Percentiles rank a stretch among this genome's conserved stretches.
Evolutionary conservation across 164 flowering plant genomes (phyloP).

Genomic region (Protea cynaroides): DNA sequence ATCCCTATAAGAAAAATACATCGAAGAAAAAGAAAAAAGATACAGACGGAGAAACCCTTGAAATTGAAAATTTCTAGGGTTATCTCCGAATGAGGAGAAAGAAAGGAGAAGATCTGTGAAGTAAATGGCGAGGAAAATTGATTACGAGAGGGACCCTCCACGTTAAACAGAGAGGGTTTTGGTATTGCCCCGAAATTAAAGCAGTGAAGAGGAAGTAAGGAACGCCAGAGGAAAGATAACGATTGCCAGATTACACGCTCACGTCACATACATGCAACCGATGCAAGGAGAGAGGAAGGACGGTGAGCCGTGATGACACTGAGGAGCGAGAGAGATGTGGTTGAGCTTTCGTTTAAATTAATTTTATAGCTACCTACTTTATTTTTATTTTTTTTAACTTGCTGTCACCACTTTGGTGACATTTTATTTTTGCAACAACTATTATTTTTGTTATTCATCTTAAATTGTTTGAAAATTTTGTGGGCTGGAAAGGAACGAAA

Average conservation of each 20-base stretch:
- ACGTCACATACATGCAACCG: not conserved
- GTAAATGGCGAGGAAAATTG: slow-evolving; percentile 1
- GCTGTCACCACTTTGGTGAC: too few species aligned
- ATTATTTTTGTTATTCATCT: too few species aligned
- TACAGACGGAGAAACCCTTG: slow-evolving; percentile 4
- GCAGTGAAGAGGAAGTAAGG: not conserved
- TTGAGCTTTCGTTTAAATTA: not conserved
- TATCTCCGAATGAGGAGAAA: slow-evolving; percentile 5
- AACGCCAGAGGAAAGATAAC: not conserved
- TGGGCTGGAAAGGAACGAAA: too few species aligned
- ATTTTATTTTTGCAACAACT: too few species aligned
- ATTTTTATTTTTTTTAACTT: too few species aligned
- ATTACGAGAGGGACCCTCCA: not conserved
- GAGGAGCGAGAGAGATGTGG: not conserved
- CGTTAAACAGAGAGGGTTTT: not conserved
- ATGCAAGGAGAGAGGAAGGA: not conserved
- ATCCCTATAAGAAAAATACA: slow-evolving; percentile 2
- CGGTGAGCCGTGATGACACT: not conserved
- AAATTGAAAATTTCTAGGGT: slow-evolving; percentile 10
- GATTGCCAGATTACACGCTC: not conserved
- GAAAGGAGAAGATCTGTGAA: not conserved
- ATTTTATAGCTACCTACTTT: not conserved
- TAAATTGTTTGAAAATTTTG: too few species aligned
- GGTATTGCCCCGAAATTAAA: slow-evolving; percentile 1
- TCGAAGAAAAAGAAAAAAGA: not conserved